Evolutionary conservation across 1,284 basidiomycete genomes (phyloP), one percentile per base, ranked within the genome.

Genomic region (Inonotus hispidus): DNA sequence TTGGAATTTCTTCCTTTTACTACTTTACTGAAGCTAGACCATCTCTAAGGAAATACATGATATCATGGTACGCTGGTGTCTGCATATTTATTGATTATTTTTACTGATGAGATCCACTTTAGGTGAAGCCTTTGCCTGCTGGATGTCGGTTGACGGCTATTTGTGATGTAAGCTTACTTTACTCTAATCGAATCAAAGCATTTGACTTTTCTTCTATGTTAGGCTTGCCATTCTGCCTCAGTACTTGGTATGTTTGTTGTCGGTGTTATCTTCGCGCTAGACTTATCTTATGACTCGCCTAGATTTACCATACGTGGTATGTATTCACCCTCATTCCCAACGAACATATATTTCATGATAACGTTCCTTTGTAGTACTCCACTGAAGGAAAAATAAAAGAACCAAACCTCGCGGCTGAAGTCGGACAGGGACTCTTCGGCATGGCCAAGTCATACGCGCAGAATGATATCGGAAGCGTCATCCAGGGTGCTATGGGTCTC

Each of bases 371-470:
- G n/a, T 35, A 89, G 85, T 97, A 96, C 76, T 89, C 92, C 32
- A 95, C 93, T 5, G 92, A 95, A 73, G 94, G 94, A 58, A 95
- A 92, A 70, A 79, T 97, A 72, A 97, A 97, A 73, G 93, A 95
- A 70, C 92, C 93, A 37, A 95, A 95, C 71, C 75, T 93, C 19
- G 82, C 84, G 2, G 80, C 84, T 3, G 90, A 88, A 70, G 90
- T 90, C 5, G 92, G 90, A 6, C 83, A 89, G 70, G 89, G 87
- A 10, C 74, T 93, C 1, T 71, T 93, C 23, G 81, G 78, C 52
- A 87, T 89, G 4, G 81, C 88, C 2, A 73, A 79, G 38, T 85
- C 90, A 8, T 93, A 91, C 68, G 81, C 88, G 19, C 81, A 80
- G 6, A 88, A 88, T 21, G 92, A 97, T 69, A 82, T 92, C 69